These are phyloP conservation scores for Malus hybrid DNA, from an alignment of 331 rosid genomes.

Conservation along the genomic window DNA sequence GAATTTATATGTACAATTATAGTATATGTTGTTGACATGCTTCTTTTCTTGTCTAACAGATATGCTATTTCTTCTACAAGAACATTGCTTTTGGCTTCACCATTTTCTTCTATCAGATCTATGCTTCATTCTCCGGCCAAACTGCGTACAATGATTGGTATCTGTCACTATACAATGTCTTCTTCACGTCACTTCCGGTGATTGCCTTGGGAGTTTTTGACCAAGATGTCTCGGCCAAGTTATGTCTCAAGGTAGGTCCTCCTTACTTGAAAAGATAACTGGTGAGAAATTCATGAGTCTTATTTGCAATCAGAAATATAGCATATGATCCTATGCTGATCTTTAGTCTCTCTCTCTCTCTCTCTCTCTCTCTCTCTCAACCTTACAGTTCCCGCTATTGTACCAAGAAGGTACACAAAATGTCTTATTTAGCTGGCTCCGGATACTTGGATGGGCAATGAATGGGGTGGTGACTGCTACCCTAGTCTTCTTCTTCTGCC, in stretches of 20 bases:
- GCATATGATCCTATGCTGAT: neutral
- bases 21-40: conserved; percentile 6
- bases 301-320: neutral
- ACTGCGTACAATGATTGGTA: conserved; percentile 84
- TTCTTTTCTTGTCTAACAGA: conserved; percentile 42
- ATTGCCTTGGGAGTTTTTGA: conserved; percentile 93
- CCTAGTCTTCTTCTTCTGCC: conserved; percentile 71
- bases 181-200: conserved; percentile 98
- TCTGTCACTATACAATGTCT: conserved; percentile 60
- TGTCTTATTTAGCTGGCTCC: conserved; percentile 67
- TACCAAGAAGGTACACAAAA: conserved; percentile 96
- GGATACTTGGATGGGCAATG: conserved; percentile 65
- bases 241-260: conserved; percentile 67
- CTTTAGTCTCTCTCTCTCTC: neutral
- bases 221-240: conserved; percentile 72
- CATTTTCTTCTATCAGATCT: conserved; percentile 66
- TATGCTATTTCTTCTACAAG: conserved; percentile 98
- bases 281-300: too few species aligned
- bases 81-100: conserved; percentile 81
- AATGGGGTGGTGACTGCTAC: conserved; percentile 52
- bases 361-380: neutral
- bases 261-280: too few species aligned
- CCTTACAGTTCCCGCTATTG: conserved; percentile 69
- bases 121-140: conserved; percentile 86
- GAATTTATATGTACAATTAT: neutral